A percentile compares a stretch with the other conserved stretches of the same genome.
phyloP scores from a whole-genome alignment of 495 filamentous ascomycete genomes.

The Thozetella sp. region DNA sequence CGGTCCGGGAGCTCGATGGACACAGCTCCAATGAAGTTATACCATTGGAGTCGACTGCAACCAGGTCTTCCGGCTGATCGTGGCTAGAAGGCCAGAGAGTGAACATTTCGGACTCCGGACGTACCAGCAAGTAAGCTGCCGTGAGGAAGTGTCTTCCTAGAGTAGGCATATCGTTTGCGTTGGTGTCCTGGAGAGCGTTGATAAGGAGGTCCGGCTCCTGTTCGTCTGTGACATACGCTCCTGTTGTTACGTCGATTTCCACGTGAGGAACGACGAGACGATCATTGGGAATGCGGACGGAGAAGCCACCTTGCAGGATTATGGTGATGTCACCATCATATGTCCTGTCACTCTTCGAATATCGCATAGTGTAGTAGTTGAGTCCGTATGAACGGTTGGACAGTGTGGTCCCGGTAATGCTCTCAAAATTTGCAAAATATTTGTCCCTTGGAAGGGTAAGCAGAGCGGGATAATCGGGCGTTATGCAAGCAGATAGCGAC shows the following conservation, averaged over 20 bases:
- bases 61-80: conserved; percentile 16
- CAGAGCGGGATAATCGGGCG: conserved; percentile 13
- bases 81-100: conserved; percentile 27
- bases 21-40: neutral
- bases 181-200: conserved; percentile 19
- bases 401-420: conserved; percentile 11
- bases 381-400: conserved; percentile 16
- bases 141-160: conserved; percentile 34
- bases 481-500: conserved; percentile 24
- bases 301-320: conserved; percentile 7
- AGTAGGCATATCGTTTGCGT: conserved; percentile 20
- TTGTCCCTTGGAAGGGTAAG: conserved; percentile 20
- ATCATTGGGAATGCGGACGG: conserved; percentile 11
- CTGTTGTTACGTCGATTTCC: conserved; percentile 12
- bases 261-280: conserved; percentile 33
- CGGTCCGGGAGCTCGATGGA: neutral
- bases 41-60: conserved; percentile 10
- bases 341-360: neutral
- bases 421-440: conserved; percentile 22
- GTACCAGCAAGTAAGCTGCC: conserved; percentile 31
- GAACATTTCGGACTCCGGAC: conserved; percentile 22
- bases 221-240: conserved; percentile 16
- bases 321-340: conserved; percentile 10
- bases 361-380: conserved; percentile 20
- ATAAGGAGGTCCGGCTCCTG: conserved; percentile 20